Evolutionary conservation across 257 asterid genomes (phyloP), one percentile per base, ranked within the genome.

Genomic region (Solanum rostratum): DNA sequence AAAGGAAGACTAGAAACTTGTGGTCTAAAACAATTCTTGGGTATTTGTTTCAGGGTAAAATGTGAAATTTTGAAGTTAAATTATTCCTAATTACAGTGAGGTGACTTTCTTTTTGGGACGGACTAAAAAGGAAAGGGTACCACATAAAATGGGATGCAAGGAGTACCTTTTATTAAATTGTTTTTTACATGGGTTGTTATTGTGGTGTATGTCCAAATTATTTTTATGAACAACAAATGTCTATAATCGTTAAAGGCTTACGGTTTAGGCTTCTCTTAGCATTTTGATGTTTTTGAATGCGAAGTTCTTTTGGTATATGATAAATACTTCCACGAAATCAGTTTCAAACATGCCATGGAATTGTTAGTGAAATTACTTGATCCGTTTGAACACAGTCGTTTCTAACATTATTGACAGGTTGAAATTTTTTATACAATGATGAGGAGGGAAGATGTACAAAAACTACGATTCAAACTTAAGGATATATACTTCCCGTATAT

Each of bases 401-500:
- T 46, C 82, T 78, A 10, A 50, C 3, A 5, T 50, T 50, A 68
- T 65, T 88, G 82, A 57, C 92, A 95, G 98, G 92, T 95, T 60
- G 93, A 91, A 84, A 90, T 93, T 29, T 88, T 88, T 45, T 90
- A 90, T 63, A 92, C 93, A 45, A 87, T 65, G 82, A 83, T 82
- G 90, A 88, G 84, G 59, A 41, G 13, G 37, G 6, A 59, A 82
- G 86, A 81, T 65, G 12, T 89, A 52, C 30, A 52, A 27, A 87
- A 82, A 39, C 86, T 95, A n/a, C 90, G 33, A 60, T 52, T 87
- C 89, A 86, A 74, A 63, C 82, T 95, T 86, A 92, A 95, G 87
- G 98, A 93, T 87, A 92, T 95, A 53, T 95, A 93, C 89, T 95
- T 93, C 87, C 98, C 98, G 0, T 95, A 93, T 85, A 91, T 95